These are phyloP conservation scores for Cucumis cinereus DNA, from an alignment of 306 rosid genomes.

Conservation along the genomic window DNA sequence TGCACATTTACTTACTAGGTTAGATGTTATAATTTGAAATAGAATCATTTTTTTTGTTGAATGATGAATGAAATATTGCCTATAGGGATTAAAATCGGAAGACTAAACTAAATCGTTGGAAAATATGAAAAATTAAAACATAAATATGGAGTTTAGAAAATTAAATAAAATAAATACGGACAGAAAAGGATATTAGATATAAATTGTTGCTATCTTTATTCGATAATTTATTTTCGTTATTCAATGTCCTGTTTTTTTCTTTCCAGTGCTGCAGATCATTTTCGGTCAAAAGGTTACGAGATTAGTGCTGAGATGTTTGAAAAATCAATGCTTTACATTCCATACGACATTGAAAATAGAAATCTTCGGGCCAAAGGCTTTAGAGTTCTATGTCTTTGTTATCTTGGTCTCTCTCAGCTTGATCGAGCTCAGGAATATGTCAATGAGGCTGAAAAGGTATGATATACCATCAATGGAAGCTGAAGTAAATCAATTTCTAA, in stretches of 20 bases:
- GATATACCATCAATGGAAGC: conserved; percentile 1
- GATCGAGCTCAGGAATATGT: conserved; percentile 90
- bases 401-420: conserved; percentile 66
- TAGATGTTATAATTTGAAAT: not conserved
- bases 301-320: conserved; percentile 84
- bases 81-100: not conserved
- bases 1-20: not conserved
- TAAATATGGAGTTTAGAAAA: not conserved
- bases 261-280: conserved; percentile 68
- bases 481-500: not conserved
- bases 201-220: not conserved
- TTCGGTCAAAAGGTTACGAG: conserved; percentile 68
- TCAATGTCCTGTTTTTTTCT: conserved; percentile 4
- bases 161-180: not conserved
- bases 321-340: conserved; percentile 84
- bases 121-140: not conserved
- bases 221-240: not conserved
- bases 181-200: not conserved
- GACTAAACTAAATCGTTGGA: not conserved
- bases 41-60: not conserved
- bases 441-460: conserved; percentile 85
- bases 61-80: not conserved
- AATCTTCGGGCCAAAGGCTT: conserved; percentile 73
- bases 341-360: conserved; percentile 57
- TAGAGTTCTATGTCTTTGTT: conserved; percentile 88